Base-by-base conservation (phyloP, 148 eudicot species). In the Dianthus caryophyllus region DNA sequence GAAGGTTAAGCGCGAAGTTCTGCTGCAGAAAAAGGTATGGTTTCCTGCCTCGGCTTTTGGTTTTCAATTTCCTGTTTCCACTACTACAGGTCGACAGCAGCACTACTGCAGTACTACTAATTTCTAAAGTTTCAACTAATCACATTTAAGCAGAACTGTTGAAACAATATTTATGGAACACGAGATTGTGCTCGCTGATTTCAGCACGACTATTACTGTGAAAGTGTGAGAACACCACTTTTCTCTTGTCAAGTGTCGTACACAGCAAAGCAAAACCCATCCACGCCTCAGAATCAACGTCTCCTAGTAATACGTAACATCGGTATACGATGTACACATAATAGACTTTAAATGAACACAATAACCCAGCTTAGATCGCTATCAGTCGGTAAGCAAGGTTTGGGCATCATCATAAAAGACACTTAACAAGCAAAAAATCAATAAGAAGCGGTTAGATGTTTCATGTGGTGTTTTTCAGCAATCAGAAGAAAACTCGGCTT, bases 1-100 rank as follows among this genome's bases (percentile, higher is more conserved):
- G 99, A 88, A 83, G 83, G 82, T 69, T 12, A 95, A 95, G 76
- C 78, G 97, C n/a, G 82, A 84, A 70, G 33, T 78, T 72, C 76
- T 95, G 65, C 83, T 90, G 2, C 76, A 90, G 81, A 95, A 95
- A 66, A 87, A 78, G 96, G 99, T 93, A 78, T 38, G 31, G 17
- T 6, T 25, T 61, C 67, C 64, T 11, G 12, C 24, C 60, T 66
- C 63, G 8, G 5, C 8, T 2, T 8, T 8, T 8, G 10, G 6
- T 41, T 41, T 33, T 33, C 38, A 33, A 2, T 33, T 33, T 33
- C 38, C n/a, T n/a, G n/a, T n/a, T n/a, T 33, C 38, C 7, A 33
- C 38, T 7, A 33, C 38, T 33, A 33, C 44, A n/a, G n/a, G n/a
- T n/a, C n/a, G n/a, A n/a, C n/a, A n/a, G n/a, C n/a, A n/a, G n/a